Evolutionary conservation across 2,329 filamentous ascomycete genomes (phyloP), one percentile per base, ranked within the genome.

Genomic region (Balansia obtecta): DNA sequence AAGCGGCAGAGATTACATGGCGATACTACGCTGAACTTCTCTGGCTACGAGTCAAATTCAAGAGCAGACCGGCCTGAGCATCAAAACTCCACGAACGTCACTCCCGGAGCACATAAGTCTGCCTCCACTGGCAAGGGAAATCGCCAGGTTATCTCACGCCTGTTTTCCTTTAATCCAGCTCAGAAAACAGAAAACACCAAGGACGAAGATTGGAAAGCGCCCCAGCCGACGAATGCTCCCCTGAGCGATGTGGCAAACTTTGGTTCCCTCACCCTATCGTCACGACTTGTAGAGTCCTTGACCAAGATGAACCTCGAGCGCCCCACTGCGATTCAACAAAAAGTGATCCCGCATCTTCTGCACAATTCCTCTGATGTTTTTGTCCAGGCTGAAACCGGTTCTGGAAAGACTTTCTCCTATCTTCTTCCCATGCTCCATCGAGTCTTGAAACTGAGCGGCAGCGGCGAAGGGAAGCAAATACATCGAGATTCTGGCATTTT

Each of bases 391-490:
- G 86, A 98, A 69, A 98, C 93, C 0, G 93, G 93, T 58, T 98
- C 93, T 0, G 93, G 93, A 69, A 98, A 98, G 71, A 98, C 93
- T 0, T 71, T 98, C 53, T 88, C 93, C n/a, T 98, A 98, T 64
- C 75, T 98, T 4, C 71, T 98, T 7, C 93, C 93, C 1, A 85
- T 98, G 45, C 82, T 98, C 20, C 88, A 98, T 63, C 79, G 89
- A 22, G 85, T 98, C 18, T 80, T 95, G 66, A 77, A 82, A 13
- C 75, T 97, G 32, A 83, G 87, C 74, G 57, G 78, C 65, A 62
- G 71, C 56, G 65, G 73, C 47, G 70, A 76, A 60, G 70, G 60
- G n/a, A 65, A 63, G 30, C 72, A 77, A 58, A 79, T 96, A 44
- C 83, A 89, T 60, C 77, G 93, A 56, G 83, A 91, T 59, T 94